Base-by-base conservation (phyloP, 2,329 filamentous ascomycete genomes). In the Acrodontium crateriforme region DNA sequence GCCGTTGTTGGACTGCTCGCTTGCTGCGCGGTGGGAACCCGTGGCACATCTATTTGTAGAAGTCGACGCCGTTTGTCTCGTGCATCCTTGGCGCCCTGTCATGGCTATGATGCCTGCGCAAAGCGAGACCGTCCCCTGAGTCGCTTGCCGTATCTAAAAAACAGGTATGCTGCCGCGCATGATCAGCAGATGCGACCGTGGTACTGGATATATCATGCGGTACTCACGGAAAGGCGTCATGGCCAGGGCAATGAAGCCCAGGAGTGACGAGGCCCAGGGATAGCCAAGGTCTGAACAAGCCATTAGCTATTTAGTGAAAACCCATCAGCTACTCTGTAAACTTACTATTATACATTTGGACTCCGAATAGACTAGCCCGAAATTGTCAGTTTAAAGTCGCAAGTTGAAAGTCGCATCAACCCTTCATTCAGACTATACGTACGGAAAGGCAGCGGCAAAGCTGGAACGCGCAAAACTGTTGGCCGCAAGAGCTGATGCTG, bases 291-390 rank as follows among this genome's bases (percentile, higher is more conserved):
- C 50, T 55, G 20, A 22, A 22, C 20, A 22, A 22, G 20, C n/a
- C 8, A 22, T 22, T 5, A 22, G 10, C 13, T 22, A 12, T 26
- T 29, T 26, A 27, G 13, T 12, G 16, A 14, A 26, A 27, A 25
- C 17, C 42, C 25, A 27, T 24, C 31, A 5, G 16, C 16, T 25
- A 13, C 11, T 3, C 28, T 25, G 17, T 28, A 20, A 18, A 59
- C 60, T 53, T 47, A 63, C 61, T 53, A 42, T 62, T 49, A 50
- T 59, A 65, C 58, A 65, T 61, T 42, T 65, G 62, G n/a, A 62
- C 54, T 30, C 62, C 60, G 40, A 61, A 60, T 19, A 59, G 45
- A 17, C 56, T 57, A n/a, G n/a, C n/a, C n/a, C n/a, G n/a, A n/a
- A n/a, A n/a, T n/a, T n/a, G n/a, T n/a, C n/a, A n/a, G n/a, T n/a